Evolutionary conservation across 2,329 filamentous ascomycete species (phyloP).

Genomic region (Ophiosphaerella herpotricha): DNA sequence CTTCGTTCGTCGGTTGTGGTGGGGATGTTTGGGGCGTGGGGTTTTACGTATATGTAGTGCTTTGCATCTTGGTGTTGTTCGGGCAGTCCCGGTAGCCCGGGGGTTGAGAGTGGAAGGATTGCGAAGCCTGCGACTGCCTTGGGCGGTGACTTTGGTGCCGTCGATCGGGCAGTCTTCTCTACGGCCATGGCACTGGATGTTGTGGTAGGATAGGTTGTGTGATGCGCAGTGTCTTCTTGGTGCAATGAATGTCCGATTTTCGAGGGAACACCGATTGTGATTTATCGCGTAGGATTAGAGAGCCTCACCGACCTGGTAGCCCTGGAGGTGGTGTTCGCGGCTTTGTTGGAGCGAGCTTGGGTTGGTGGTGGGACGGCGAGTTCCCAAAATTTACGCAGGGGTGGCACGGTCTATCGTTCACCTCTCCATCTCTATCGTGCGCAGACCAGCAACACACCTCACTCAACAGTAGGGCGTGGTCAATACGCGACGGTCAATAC

Average conservation of each 20-base stretch:
- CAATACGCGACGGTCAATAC: too few species aligned
- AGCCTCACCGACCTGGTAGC: too few species aligned
- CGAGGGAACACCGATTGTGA: too few species aligned
- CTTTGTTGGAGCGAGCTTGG: background rate
- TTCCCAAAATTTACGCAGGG: conserved; percentile 42
- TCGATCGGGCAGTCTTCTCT: conserved; percentile 16
- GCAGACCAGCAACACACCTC: too few species aligned
- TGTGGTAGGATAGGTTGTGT: background rate
- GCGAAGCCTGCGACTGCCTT: conserved; percentile 64
- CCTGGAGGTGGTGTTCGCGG: background rate
- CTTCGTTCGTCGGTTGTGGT: conserved; percentile 72
- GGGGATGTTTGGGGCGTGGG: conserved; percentile 72
- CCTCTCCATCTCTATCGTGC: too few species aligned
- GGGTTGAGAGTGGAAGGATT: conserved; percentile 69
- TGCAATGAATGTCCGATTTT: too few species aligned
- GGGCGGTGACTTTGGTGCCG: conserved; percentile 22
- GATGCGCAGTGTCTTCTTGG: background rate
- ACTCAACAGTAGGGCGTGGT: too few species aligned
- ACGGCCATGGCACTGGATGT: conserved; percentile 21
- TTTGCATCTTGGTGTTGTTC: conserved; percentile 55
- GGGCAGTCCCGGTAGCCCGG: conserved; percentile 50
- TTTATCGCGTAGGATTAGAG: too few species aligned
- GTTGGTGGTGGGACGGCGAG: conserved; percentile 10
- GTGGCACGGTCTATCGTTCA: conserved; percentile 24
- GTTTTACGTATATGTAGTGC: conserved; percentile 86